Percentiles rank a stretch among this genome's conserved stretches.
Evolutionary conservation across 768 basidiomycete species (phyloP).

Genomic region (Suillus fuscotomentosus): DNA sequence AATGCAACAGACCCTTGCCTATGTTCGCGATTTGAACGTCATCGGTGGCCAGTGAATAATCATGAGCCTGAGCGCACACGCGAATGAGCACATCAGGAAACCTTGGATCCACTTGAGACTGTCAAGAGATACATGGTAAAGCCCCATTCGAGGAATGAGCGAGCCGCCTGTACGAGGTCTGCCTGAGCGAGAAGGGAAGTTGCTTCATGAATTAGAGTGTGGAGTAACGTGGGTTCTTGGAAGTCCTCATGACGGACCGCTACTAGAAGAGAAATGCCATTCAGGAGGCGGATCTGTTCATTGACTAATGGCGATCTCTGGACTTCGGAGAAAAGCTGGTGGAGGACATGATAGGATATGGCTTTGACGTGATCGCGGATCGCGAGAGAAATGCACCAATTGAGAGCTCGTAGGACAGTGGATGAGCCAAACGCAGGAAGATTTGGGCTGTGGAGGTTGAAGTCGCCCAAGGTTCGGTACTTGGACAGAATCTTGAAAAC

Average conservation of each 20-base stretch:
- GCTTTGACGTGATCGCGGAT: conserved; percentile 46
- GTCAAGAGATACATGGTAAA: conserved; percentile 50
- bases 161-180: conserved; percentile 66
- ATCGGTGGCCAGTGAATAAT: conserved; percentile 40
- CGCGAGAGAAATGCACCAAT: conserved; percentile 53
- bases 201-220: conserved; percentile 66
- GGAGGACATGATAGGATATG: conserved; percentile 75
- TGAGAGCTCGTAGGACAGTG: conserved; percentile 52
- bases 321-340: conserved; percentile 66
- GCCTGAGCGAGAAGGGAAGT: conserved; percentile 62
- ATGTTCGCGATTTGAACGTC: conserved; percentile 30
- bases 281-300: conserved; percentile 76
- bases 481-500: conserved; percentile 52
- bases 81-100: conserved; percentile 69
- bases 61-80: conserved; percentile 60
- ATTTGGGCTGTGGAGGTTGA: conserved; percentile 61
- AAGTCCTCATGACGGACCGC: conserved; percentile 58
- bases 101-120: conserved; percentile 43
- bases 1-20: conserved; percentile 51
- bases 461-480: conserved; percentile 48
- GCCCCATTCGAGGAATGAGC: conserved; percentile 80
- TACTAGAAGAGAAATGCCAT: conserved; percentile 73
- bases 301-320: conserved; percentile 72
- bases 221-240: conserved; percentile 57
- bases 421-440: conserved; percentile 54